Conservation (phyloP, 1,284 basidiomycete species). For the Singerocomus inundabilis region DNA sequence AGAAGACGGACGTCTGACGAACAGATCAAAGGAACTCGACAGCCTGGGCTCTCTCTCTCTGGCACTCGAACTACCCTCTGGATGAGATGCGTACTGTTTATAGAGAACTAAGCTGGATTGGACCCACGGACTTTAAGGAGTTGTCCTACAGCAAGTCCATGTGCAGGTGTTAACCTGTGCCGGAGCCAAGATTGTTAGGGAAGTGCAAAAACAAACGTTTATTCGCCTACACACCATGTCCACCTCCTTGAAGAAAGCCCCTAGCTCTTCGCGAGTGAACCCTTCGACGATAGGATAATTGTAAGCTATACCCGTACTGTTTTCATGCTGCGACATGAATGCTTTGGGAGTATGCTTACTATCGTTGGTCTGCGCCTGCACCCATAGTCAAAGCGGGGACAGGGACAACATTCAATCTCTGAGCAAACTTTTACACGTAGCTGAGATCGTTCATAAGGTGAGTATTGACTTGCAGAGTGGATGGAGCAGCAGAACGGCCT, state of each 20-base stretch:
- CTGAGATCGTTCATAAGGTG: constrained; percentile 15
- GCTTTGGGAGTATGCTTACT: constrained; percentile 12
- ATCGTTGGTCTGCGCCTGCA: constrained; percentile 13
- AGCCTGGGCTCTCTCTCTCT: no score
- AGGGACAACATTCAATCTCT: constrained; percentile 14
- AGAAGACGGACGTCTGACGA: no score
- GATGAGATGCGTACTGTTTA: no score
- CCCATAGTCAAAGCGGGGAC: constrained; percentile 21
- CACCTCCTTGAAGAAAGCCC: constrained; percentile 27
- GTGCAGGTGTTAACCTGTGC: constrained; percentile 14
- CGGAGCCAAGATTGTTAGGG: neutral
- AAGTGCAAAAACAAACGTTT: neutral
- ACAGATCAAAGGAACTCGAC: no score
- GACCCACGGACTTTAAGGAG: neutral
- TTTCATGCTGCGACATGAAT: neutral
- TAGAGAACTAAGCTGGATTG: neutral
- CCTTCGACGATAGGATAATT: constrained; percentile 6
- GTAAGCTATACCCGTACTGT: constrained; percentile 12
- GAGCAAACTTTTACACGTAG: constrained; percentile 22
- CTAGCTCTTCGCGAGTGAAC: constrained; percentile 11
- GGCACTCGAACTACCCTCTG: no score
- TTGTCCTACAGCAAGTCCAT: constrained; percentile 23
- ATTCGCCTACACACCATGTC: constrained; percentile 20
- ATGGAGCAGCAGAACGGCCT: constrained; percentile 24
- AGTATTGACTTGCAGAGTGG: constrained; percentile 25